Conservation (phyloP, 2,329 filamentous ascomycete species). For the Xylariaceae sp. region DNA sequence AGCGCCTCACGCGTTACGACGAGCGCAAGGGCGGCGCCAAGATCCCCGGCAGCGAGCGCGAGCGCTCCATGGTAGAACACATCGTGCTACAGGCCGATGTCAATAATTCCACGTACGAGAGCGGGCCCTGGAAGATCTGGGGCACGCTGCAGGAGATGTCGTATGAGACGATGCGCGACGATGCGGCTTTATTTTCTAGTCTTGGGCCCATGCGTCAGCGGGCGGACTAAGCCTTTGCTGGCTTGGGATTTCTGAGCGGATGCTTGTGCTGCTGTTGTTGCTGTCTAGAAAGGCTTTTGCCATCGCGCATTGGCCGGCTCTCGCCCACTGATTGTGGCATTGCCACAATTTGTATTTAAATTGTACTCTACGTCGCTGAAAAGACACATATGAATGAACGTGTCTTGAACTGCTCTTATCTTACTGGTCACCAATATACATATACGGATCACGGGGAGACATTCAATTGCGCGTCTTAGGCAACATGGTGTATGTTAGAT, state of each 20-base stretch:
- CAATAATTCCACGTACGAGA: conserved; percentile 44
- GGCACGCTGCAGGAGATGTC: conserved; percentile 57
- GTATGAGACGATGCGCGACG: conserved; percentile 38
- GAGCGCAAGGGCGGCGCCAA: conserved; percentile 34
- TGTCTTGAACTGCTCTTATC: background rate
- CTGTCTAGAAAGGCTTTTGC: no score
- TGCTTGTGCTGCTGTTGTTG: no score
- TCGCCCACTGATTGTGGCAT: background rate
- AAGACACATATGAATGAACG: background rate
- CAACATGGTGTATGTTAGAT: no score
- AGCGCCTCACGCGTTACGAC: conserved; percentile 47
- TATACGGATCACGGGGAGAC: no score
- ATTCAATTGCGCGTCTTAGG: no score
- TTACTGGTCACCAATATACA: no score
- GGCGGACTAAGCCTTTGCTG: no score
- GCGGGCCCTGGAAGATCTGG: conserved; percentile 59
- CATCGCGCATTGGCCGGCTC: no score
- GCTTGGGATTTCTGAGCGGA: no score
- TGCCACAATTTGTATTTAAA: conserved; percentile 7
- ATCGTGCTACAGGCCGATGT: conserved; percentile 54
- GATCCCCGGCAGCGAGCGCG: conserved; percentile 46
- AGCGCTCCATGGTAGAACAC: conserved; percentile 58
- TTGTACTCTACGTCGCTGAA: conserved; percentile 5
- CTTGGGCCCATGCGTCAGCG: background rate
- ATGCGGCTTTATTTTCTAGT: conserved; percentile 11